A percentile compares a stretch with the other conserved stretches of the same genome.
phyloP scores from a whole-genome alignment of 148 eudicot genomes.

The Chenopodium formosanum region DNA sequence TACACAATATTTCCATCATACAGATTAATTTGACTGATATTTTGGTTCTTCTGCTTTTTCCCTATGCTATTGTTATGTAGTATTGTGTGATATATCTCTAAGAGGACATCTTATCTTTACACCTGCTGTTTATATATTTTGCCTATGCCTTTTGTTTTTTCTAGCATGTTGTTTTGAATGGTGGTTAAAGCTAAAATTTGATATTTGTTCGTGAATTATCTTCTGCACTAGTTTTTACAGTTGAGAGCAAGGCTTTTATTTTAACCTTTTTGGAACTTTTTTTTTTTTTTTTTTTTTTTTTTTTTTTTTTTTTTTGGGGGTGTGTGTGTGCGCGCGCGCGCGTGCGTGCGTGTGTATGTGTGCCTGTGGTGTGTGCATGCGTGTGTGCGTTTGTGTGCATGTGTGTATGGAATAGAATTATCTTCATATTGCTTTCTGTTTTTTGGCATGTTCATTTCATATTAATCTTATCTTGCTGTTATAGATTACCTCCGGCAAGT shows the following conservation, averaged over 20 bases:
- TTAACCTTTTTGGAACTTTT: background rate
- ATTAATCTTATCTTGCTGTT: too few species aligned
- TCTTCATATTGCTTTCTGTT: too few species aligned
- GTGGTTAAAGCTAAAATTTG: background rate
- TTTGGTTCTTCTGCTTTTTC: background rate
- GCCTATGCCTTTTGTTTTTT: background rate
- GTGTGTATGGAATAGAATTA: background rate
- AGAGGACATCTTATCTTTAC: background rate
- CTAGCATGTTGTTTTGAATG: background rate
- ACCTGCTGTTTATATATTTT: background rate
- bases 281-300: too few species aligned
- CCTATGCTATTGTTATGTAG: background rate
- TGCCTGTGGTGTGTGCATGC: too few species aligned
- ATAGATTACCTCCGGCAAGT: too few species aligned
- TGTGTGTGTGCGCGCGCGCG: too few species aligned
- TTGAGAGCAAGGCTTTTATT: background rate
- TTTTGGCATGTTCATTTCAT: too few species aligned
- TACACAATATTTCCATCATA: background rate
- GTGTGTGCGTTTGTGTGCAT: too few species aligned
- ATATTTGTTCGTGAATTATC: background rate
- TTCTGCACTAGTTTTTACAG: background rate
- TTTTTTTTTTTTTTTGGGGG: too few species aligned
- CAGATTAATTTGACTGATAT: background rate
- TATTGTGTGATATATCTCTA: background rate
- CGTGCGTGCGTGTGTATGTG: too few species aligned